phyloP scores from a whole-genome alignment of 768 basidiomycete genomes.

The Mycena pura region DNA sequence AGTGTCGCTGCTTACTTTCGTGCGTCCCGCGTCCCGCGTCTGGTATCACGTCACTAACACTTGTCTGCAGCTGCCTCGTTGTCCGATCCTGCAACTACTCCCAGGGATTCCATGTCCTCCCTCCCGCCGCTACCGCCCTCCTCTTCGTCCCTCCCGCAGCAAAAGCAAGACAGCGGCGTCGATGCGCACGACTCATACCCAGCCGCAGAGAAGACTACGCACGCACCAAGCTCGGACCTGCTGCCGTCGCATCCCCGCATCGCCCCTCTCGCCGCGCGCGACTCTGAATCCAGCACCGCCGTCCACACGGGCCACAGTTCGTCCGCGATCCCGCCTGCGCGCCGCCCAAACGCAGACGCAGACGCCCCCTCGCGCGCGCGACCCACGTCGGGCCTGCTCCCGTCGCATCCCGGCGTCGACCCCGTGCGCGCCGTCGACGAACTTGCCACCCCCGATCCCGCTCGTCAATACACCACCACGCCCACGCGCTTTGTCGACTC shows the following conservation, averaged over 20 bases:
- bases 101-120: neutral
- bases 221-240: too few relatives aligned
- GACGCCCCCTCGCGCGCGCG: neutral
- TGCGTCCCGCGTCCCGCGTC: neutral
- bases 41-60: neutral
- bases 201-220: too few relatives aligned
- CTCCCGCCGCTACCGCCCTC: too few relatives aligned
- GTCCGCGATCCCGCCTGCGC: neutral
- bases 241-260: neutral
- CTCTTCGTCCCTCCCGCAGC: too few relatives aligned
- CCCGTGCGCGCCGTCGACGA: too few relatives aligned
- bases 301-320: conserved; percentile 18
- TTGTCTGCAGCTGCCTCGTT: neutral
- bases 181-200: too few relatives aligned
- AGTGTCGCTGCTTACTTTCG: conserved; percentile 3
- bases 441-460: too few relatives aligned
- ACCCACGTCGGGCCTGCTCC: neutral
- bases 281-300: neutral
- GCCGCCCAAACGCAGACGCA: too few relatives aligned
- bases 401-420: conserved; percentile 1
- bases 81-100: too few relatives aligned
- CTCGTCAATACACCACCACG: too few relatives aligned
- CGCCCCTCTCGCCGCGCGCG: neutral
- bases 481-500: neutral
- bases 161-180: too few relatives aligned